Base-by-base conservation (phyloP, 1,139 yeast species). In the Kodamaea anthophila region DNA sequence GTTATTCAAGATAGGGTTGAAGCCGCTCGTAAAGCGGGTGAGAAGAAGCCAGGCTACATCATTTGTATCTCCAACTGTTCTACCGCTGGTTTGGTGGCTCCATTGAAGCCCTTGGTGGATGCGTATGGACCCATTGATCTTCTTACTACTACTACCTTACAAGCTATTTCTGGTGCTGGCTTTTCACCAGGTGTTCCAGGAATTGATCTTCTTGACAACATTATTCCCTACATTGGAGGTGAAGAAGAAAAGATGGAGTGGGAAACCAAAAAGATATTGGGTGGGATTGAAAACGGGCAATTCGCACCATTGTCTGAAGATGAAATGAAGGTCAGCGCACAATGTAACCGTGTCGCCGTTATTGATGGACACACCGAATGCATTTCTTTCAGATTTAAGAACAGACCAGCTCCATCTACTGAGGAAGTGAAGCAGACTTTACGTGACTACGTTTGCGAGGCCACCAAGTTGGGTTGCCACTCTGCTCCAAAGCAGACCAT, bases 171-270 rank as follows among this genome's bases (percentile, higher is more conserved):
- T 6, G 99, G 99, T 44, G 98, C 94, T 15, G 99, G 99, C 2
- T 91, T 85, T 58, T 84, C 96, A 9, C 99, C 99, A 26, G 99
- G 99, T 55, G 95, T 88, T 31, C 77, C 96, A 15, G 93, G 94
- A 38, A 88, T 91, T 60, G 97, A 91, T 53, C 78, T 91, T 32
- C 70, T 91, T 49, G 99, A 91, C 62, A 91, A 91, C 63, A 72
- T 91, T 44, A 86, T 91, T 33, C 99, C 99, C 28, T 88, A 66
- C 68, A 91, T 91, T 50, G 72, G 91, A 39, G 96, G 98, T 29
- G 99, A 91, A 62, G 99, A 91, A 63, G 99, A 93, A 45, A 91
- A 91, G 65, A 86, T 91, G 45, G 98, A 93, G 62, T 87, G 94
- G 94, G 99, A 91, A 65, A 87, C 98, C 32, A 84, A 85, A 56